These are phyloP conservation scores for Lenwebbia sp. DNA, from an alignment of 345 rosid genomes.

Conservation along the genomic window DNA sequence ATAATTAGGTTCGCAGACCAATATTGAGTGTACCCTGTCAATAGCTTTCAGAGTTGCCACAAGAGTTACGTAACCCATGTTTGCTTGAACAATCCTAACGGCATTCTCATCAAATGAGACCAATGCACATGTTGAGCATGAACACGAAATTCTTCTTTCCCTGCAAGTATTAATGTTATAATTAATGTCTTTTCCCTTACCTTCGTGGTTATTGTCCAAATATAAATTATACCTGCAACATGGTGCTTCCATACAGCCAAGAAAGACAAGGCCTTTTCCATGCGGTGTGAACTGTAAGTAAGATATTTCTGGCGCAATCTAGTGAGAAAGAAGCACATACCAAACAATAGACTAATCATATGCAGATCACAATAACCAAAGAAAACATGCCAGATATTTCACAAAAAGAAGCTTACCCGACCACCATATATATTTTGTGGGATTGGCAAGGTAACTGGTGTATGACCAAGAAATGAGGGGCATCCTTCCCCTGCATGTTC, in stretches of 20 bases:
- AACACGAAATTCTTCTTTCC: constrained; percentile 54
- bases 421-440: constrained; percentile 24
- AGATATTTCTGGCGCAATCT: constrained; percentile 51
- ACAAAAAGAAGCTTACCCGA: constrained; percentile 23
- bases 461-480: constrained; percentile 68
- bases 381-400: not conserved
- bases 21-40: constrained; percentile 41
- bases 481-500: constrained; percentile 42
- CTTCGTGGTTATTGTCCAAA: not conserved
- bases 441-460: constrained; percentile 36
- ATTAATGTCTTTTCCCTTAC: not conserved
- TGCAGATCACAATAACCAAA: not conserved
- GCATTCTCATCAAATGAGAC: constrained; percentile 34
- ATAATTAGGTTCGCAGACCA: constrained; percentile 53
- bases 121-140: constrained; percentile 62
- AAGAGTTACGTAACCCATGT: constrained; percentile 63
- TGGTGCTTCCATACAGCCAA: constrained; percentile 54
- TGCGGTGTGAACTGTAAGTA: constrained; percentile 59
- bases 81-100: constrained; percentile 55
- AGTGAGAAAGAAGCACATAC: constrained; percentile 4
- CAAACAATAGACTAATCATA: not conserved
- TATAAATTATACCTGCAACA: constrained; percentile 61
- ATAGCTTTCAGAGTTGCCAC: constrained; percentile 39
- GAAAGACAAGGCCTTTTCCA: constrained; percentile 54
- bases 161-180: constrained; percentile 21